phyloP scores from a whole-genome alignment of 257 asterid genomes.

The Buddleja alternifolia region DNA sequence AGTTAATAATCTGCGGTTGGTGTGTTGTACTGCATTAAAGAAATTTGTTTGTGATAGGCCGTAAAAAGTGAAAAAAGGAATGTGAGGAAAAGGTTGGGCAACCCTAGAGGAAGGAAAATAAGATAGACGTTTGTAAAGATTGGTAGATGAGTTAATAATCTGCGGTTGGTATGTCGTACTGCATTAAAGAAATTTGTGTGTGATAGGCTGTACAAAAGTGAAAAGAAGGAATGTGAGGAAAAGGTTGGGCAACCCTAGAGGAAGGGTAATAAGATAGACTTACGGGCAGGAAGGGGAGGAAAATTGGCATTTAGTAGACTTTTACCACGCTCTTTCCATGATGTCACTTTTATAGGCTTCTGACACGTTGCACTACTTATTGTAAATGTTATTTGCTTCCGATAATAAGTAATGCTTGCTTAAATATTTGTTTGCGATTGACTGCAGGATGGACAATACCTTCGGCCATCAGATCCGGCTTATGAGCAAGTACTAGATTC shows the following conservation, averaged over 20 bases:
- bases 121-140: conserved; percentile 17
- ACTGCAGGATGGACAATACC: conserved; percentile 97
- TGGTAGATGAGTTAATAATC: background rate
- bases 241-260: background rate
- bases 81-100: conserved; percentile 22
- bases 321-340: conserved; percentile 5
- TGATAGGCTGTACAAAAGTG: background rate
- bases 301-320: conserved; percentile 10
- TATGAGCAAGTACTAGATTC: conserved; percentile 99
- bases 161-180: no score
- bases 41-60: conserved; percentile 19
- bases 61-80: conserved; percentile 8
- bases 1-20: conserved; percentile 12
- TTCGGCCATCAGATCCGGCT: conserved; percentile 98
- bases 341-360: background rate
- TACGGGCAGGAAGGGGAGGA: conserved; percentile 12
- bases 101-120: conserved; percentile 13
- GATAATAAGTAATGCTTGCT: conserved; percentile 19
- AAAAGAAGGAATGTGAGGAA: background rate
- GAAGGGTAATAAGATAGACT: background rate
- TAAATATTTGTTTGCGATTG: conserved; percentile 27
- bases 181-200: background rate
- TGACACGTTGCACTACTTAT: conserved; percentile 4
- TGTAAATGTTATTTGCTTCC: conserved; percentile 11
- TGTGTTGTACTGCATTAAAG: background rate